Base-by-base conservation (phyloP, 192 early-diverging fungal species). In the Backusella australiensis region DNA sequence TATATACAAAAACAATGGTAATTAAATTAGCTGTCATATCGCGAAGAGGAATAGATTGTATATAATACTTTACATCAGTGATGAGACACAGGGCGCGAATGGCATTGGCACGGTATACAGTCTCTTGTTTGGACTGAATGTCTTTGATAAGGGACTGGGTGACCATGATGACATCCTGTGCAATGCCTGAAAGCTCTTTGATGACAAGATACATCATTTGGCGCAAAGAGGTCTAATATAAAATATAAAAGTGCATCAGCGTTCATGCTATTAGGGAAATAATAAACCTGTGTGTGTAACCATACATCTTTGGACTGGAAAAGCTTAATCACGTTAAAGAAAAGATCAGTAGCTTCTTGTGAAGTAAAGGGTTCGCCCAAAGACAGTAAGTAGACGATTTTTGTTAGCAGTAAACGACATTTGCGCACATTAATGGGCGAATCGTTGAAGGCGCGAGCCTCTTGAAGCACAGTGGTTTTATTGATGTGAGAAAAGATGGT, bases 181-280 rank as follows among this genome's bases (percentile, higher is more conserved):
- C 96, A 71, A 96, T 90, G 29, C 86, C 90, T 70, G 96, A 91
- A 21, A 99, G 89, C 83, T 99, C 97, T 83, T 98, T 98, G 85
- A 99, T 99, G 35, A 95, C 91, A 73, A 99, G 86, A 75, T 98
- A 98, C 68, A 98, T 93, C 93, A 97, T 96, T 87, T 99, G 97
- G 59, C 98, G 93, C 78, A 99, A 83, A 23, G 95, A 88, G 75
- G 93, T 94, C 94, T 95, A 86, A 52, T 34, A 59, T 38, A 26
- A 0, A 75, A 67, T 32, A 44, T 26, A 75, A 69, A 69, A 44
- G 71, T 17, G 23, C 63, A 79, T 71, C 34, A 67, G 29, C 1
- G 38, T 71, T 32, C 19, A 35, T 38, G 39, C 15, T 42, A n/a
- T 14, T 7, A 23, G 8, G n/a, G 14, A 19, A 67, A 12, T 36